Evolutionary conservation across 352 stramenopile genomes (phyloP).

Genomic region (Phytophthora sp.): DNA sequence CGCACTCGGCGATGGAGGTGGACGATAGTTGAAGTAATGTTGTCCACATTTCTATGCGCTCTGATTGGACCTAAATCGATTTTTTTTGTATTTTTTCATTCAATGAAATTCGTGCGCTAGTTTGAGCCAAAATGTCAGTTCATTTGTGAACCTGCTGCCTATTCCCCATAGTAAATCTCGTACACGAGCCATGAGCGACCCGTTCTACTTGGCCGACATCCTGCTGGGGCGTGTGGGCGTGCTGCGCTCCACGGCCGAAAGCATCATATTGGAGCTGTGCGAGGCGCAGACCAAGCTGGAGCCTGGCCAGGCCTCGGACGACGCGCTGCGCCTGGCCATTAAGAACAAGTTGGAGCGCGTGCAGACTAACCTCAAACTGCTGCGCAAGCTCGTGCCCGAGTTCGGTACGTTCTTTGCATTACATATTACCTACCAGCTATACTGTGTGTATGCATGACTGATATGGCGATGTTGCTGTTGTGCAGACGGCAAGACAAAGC

Average conservation of each 20-base stretch:
- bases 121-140: not conserved
- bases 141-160: constrained; percentile 12
- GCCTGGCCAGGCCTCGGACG: constrained; percentile 49
- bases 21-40: constrained; percentile 44
- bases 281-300: constrained; percentile 76
- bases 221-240: constrained; percentile 82
- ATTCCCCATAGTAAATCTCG: too few relatives aligned
- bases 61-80: constrained; percentile 34
- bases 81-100: constrained; percentile 24
- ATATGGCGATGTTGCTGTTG: not conserved
- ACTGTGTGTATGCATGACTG: not conserved
- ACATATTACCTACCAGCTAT: not conserved
- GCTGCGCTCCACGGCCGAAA: constrained; percentile 83
- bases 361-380: constrained; percentile 86
- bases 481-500: constrained; percentile 86
- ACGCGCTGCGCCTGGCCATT: constrained; percentile 76
- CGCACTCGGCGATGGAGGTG: constrained; percentile 35
- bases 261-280: constrained; percentile 85
- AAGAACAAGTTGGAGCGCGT: constrained; percentile 88
- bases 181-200: constrained; percentile 77
- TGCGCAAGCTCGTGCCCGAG: constrained; percentile 83
- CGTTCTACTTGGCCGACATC: constrained; percentile 89
- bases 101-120: constrained; percentile 26
- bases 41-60: constrained; percentile 10
- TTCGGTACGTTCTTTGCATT: constrained; percentile 54